Conservation (phyloP, 441 rosid genomes). For the Adansonia grandidieri region DNA sequence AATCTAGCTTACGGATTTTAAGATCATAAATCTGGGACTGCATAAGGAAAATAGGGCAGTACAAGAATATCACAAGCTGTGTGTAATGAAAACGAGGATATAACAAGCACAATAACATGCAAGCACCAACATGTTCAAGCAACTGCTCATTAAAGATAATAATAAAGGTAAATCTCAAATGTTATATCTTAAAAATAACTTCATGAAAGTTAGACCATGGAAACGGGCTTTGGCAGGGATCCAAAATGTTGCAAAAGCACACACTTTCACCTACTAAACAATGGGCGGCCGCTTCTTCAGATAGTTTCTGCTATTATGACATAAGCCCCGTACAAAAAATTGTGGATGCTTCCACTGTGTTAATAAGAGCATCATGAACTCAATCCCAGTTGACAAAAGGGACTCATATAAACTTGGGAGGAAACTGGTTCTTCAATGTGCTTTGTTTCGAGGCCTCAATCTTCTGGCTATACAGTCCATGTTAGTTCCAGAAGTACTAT, state of each 20-base stretch:
- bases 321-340: not conserved
- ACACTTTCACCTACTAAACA: not conserved
- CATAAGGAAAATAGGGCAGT: not conserved
- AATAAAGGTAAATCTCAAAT: not conserved
- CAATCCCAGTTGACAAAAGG: not conserved
- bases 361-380: not conserved
- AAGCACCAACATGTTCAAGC: not conserved
- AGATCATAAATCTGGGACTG: not conserved
- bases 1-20: not conserved
- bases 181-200: not conserved
- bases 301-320: not conserved
- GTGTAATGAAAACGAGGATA: too few species aligned
- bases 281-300: not conserved
- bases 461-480: constrained; percentile 44
- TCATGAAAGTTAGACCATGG: not conserved
- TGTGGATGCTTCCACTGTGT: not conserved
- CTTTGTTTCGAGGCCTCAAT: constrained; percentile 39
- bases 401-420: not conserved
- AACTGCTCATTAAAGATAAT: not conserved
- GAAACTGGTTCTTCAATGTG: constrained; percentile 25
- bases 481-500: not conserved
- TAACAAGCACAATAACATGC: not conserved
- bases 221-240: not conserved
- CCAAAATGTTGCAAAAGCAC: not conserved
- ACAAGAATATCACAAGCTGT: not conserved